These are phyloP conservation scores for Nicotiana benthamiana DNA, from an alignment of 257 asterid species.

Conservation along the genomic window DNA sequence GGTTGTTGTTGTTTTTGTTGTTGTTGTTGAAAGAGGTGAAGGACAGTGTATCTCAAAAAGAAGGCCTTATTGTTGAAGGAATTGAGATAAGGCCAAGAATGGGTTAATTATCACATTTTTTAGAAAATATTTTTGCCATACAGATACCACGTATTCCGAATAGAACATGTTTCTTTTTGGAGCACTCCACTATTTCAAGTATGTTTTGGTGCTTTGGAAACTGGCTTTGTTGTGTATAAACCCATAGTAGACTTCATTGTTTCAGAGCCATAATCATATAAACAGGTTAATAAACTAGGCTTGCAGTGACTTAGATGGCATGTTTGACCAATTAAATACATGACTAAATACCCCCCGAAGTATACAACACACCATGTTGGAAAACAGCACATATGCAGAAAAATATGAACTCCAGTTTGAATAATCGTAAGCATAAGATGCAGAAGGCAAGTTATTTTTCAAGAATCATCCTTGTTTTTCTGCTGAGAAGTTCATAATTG, in stretches of 20 bases:
- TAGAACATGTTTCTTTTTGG: not conserved
- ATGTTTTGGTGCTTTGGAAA: not conserved
- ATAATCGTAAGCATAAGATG: not conserved
- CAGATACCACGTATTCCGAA: not conserved
- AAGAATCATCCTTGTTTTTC: not conserved
- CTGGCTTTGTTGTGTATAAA: not conserved
- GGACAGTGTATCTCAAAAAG: not conserved
- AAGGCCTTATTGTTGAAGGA: not conserved
- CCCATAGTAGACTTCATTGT: not conserved
- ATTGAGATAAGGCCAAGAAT: not conserved
- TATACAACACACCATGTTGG: too few relatives aligned
- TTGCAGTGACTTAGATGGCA: not conserved
- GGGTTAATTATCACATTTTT: not conserved
- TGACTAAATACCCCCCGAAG: too few relatives aligned
- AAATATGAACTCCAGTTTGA: too few relatives aligned
- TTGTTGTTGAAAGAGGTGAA: not conserved
- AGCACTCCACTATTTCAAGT: not conserved
- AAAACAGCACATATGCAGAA: too few relatives aligned
- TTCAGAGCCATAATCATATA: not conserved
- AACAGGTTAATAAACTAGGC: not conserved
- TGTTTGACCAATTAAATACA: too few relatives aligned
- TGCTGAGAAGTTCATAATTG: not conserved
- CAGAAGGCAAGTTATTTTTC: not conserved
- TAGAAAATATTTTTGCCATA: not conserved
- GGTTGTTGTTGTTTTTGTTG: too few relatives aligned